A percentile compares a stretch with the other conserved stretches of the same genome.
phyloP scores from a whole-genome alignment of 495 filamentous ascomycete species.

The Aspergillus saccharolyticus region DNA sequence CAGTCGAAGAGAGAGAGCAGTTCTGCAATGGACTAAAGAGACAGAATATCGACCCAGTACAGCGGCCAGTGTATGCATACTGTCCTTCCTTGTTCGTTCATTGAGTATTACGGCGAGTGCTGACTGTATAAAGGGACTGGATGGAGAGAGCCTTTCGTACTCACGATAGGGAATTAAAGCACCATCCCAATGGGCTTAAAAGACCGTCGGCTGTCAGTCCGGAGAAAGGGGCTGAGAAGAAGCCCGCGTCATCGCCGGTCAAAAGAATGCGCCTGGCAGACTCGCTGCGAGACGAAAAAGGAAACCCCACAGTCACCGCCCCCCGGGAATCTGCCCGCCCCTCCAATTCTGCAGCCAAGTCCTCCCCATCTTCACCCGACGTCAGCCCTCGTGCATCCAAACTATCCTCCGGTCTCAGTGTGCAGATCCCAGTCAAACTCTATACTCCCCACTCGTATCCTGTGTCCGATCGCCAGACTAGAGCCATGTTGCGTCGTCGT shows the following conservation, averaged over 20 bases:
- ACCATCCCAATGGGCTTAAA: conserved; percentile 11
- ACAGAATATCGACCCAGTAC: conserved; percentile 7
- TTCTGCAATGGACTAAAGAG: conserved; percentile 18
- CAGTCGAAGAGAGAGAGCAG: conserved; percentile 14
- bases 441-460: conserved; percentile 5
- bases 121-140: conserved; percentile 24
- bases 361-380: conserved; percentile 2
- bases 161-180: conserved; percentile 8
- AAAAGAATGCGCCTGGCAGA: conserved; percentile 33
- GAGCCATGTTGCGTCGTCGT: conserved; percentile 28
- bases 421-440: conserved; percentile 31
- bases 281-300: conserved; percentile 23
- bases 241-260: conserved; percentile 1
- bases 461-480: conserved; percentile 21
- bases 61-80: conserved; percentile 22
- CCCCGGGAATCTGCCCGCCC: conserved; percentile 1
- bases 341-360: not conserved
- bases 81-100: not conserved
- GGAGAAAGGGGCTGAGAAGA: not conserved
- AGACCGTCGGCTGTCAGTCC: conserved; percentile 8
- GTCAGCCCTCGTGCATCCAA: conserved; percentile 2
- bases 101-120: not conserved
- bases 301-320: conserved; percentile 8
- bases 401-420: conserved; percentile 7
- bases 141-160: conserved; percentile 36